Percentiles rank a stretch among this genome's conserved stretches.
phyloP scores from a whole-genome alignment of 805 yeast species.

The Candida dendrica region DNA sequence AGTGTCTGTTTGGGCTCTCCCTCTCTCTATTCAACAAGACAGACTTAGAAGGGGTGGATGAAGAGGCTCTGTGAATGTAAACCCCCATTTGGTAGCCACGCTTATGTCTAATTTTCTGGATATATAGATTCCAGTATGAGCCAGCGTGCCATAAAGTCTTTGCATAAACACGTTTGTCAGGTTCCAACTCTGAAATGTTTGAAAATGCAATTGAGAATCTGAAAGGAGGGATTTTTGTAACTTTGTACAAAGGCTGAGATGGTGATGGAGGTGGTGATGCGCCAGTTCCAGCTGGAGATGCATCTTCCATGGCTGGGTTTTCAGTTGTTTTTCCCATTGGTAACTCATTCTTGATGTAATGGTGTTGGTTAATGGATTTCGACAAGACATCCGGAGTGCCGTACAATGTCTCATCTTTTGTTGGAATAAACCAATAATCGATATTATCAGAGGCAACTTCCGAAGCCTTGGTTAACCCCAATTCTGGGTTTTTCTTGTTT shows the following conservation, averaged over 20 bases:
- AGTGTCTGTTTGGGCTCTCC: constrained; percentile 23
- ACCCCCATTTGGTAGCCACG: constrained; percentile 47
- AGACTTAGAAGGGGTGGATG: constrained; percentile 28
- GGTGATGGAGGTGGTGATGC: background rate
- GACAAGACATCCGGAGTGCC: constrained; percentile 35
- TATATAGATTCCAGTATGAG: constrained; percentile 49
- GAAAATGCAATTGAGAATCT: constrained; percentile 47
- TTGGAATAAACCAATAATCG: constrained; percentile 34
- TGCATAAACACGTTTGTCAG: constrained; percentile 42
- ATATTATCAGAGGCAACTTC: constrained; percentile 23
- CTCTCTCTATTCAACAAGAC: constrained; percentile 35
- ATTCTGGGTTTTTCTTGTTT: constrained; percentile 15
- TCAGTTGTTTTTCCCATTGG: constrained; percentile 16
- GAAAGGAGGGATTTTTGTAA: constrained; percentile 45
- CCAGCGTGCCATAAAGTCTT: constrained; percentile 56
- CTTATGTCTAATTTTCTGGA: constrained; percentile 39
- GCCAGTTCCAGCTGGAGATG: too few relatives aligned
- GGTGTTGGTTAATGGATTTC: constrained; percentile 20
- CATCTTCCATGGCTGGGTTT: constrained; percentile 3
- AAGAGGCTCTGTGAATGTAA: constrained; percentile 43
- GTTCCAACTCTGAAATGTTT: constrained; percentile 35
- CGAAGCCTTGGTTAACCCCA: constrained; percentile 22
- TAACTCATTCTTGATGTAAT: constrained; percentile 10
- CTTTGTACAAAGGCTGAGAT: constrained; percentile 15
- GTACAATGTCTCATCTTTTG: constrained; percentile 39